Base-by-base conservation (phyloP, 352 stramenopile genomes). In the Pythium utonaiense region DNA sequence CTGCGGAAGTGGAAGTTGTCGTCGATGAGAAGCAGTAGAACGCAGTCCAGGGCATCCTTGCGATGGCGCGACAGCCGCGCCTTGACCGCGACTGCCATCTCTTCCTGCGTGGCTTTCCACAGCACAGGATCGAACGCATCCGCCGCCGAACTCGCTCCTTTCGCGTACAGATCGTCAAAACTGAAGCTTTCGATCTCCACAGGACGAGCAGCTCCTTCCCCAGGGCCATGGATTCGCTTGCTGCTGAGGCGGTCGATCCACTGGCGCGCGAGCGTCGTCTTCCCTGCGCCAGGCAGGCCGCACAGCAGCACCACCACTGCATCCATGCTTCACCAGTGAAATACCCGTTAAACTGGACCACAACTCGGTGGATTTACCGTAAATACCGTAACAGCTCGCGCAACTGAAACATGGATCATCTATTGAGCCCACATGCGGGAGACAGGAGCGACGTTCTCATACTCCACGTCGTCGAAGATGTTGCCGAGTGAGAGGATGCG, bases 1-100 rank as follows among this genome's bases (percentile, higher is more conserved):
- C 82, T 92, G 10, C 73, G 77, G 28, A 80, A 86, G 27, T 78
- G 69, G 45, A 92, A 89, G 49, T 84, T 90, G 53, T 92, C 83
- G 38, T 92, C 83, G 2, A 89, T 65, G 16, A 92, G 57, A 19
- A 92, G 53, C 27, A 90, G 66, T 7, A 81, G 50, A 7, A 59
- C 55, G 6, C 22, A 40, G 1, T 53, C 22, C 0, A 2, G 28
- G 4, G 19, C 53, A 9, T 12, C 19, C 0, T 34, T 44, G 3
- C 21, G 31, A 24, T 55, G 44, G 22, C 47, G 17, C 16, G n/a
- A 13, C 69, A 66, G 9, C 31, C 53, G 38, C 21, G 45, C n/a
- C 12, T 55, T 54, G 16, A 85, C 68, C 25, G 57, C 57, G 19
- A 34, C 6, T 14, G 57, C 57, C 82, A 91, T 90, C 6, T 66